Conservation (phyloP, 176 grass and related monocot species). For the Poa annua region DNA sequence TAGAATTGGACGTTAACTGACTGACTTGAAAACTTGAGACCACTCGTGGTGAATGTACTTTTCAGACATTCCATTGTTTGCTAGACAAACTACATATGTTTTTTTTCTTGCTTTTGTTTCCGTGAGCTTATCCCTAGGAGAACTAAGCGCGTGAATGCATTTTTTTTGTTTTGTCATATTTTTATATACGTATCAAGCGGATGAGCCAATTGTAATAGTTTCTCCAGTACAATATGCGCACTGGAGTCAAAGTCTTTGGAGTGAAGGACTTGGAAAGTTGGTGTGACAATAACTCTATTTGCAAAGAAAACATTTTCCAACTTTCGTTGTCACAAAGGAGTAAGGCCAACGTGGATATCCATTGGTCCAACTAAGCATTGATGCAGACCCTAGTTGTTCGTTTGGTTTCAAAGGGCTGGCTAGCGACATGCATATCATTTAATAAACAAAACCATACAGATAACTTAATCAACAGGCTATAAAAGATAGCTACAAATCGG, state of each 20-base stretch:
- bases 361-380: conserved; percentile 42
- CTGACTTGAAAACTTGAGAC: conserved; percentile 2
- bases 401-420: not conserved
- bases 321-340: not conserved
- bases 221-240: not conserved
- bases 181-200: conserved; percentile 14
- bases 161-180: conserved; percentile 6
- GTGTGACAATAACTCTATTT: conserved; percentile 34
- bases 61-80: not conserved
- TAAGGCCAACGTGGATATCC: conserved; percentile 49
- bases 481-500: conserved; percentile 29
- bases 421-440: conserved; percentile 39
- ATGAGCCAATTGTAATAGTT: conserved; percentile 20
- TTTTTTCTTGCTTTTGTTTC: not conserved
- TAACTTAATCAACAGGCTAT: conserved; percentile 16
- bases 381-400: conserved; percentile 13
- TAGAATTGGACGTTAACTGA: conserved; percentile 10
- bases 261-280: conserved; percentile 46
- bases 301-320: conserved; percentile 20
- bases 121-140: conserved; percentile 16
- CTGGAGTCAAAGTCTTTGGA: conserved; percentile 53
- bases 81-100: not conserved
- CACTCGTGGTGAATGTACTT: conserved; percentile 30
- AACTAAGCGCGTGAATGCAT: not conserved
- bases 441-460: conserved; percentile 19